Evolutionary conservation across 2,329 filamentous ascomycete genomes (phyloP).

Genomic region (Ceratocystis alfenasii): DNA sequence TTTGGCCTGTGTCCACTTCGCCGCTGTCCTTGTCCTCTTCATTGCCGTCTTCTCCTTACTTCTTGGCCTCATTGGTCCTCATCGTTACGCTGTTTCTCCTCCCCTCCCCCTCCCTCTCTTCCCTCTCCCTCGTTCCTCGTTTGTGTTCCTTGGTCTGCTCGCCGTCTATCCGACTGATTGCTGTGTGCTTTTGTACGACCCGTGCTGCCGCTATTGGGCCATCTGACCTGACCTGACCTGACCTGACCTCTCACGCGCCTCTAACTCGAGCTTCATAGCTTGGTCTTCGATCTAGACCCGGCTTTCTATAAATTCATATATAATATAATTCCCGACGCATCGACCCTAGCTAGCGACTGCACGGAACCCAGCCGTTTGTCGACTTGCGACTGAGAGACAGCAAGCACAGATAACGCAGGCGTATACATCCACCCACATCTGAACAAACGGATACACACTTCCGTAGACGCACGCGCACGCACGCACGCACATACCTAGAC

Average conservation of each 20-base stretch:
- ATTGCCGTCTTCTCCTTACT: not conserved
- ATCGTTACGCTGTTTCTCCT: not conserved
- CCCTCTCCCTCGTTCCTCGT: not conserved
- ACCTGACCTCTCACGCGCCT: too few relatives aligned
- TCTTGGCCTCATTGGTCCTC: too few relatives aligned
- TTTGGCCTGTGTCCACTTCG: not conserved
- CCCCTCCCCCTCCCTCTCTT: not conserved
- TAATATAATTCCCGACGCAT: too few relatives aligned
- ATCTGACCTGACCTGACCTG: too few relatives aligned
- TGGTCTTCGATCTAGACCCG: too few relatives aligned
- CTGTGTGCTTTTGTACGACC: too few relatives aligned
- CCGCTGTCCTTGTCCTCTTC: not conserved
- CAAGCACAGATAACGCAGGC: not conserved
- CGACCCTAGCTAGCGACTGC: too few relatives aligned
- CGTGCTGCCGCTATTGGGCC: too few relatives aligned
- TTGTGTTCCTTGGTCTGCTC: not conserved
- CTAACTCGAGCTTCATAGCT: too few relatives aligned
- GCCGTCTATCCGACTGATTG: too few relatives aligned
- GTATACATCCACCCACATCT: not conserved
- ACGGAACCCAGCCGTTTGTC: too few relatives aligned
- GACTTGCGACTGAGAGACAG: not conserved
- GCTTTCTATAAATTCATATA: too few relatives aligned
- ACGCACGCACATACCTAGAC: not conserved
- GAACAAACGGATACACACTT: not conserved
- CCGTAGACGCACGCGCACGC: not conserved